Evolutionary conservation across 805 yeast species (phyloP).

Genomic region (Candida cerambycidarum): DNA sequence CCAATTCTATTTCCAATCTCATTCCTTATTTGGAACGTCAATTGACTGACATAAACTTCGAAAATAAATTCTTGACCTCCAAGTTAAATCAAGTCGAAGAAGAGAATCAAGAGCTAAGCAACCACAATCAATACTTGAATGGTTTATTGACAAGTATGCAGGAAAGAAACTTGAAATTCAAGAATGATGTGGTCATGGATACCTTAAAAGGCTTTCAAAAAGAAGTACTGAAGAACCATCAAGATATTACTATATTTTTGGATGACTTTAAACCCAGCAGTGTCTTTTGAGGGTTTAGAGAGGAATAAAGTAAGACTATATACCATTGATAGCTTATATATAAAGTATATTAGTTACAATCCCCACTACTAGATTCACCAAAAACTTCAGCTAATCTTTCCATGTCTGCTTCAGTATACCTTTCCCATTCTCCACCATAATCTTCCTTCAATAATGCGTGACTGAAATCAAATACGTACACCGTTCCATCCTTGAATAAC

Average conservation of each 20-base stretch:
- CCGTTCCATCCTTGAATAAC: too few relatives aligned
- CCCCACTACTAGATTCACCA: too few relatives aligned
- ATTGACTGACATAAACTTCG: slow-evolving; percentile 29
- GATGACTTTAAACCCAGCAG: slow-evolving; percentile 9
- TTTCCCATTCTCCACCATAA: too few relatives aligned
- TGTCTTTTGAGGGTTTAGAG: too few relatives aligned
- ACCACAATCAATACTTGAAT: slow-evolving; percentile 14
- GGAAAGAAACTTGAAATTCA: neutral
- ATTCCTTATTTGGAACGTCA: slow-evolving; percentile 33
- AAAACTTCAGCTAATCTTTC: too few relatives aligned
- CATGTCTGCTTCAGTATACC: too few relatives aligned
- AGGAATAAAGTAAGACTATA: too few relatives aligned
- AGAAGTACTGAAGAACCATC: slow-evolving; percentile 1
- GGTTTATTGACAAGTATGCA: neutral
- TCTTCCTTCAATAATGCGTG: too few relatives aligned
- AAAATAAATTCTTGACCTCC: slow-evolving; percentile 29
- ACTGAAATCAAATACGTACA: too few relatives aligned
- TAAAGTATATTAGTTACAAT: too few relatives aligned
- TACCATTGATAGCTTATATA: too few relatives aligned
- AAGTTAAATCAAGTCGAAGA: slow-evolving; percentile 11
- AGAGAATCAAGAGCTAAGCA: slow-evolving; percentile 9
- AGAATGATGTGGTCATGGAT: neutral
- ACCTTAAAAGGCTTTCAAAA: neutral
- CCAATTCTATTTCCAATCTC: slow-evolving; percentile 23
- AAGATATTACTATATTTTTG: slow-evolving; percentile 7